These are phyloP conservation scores for Trametes versicolor DNA, from an alignment of 1,284 basidiomycete species.

Conservation along the genomic window DNA sequence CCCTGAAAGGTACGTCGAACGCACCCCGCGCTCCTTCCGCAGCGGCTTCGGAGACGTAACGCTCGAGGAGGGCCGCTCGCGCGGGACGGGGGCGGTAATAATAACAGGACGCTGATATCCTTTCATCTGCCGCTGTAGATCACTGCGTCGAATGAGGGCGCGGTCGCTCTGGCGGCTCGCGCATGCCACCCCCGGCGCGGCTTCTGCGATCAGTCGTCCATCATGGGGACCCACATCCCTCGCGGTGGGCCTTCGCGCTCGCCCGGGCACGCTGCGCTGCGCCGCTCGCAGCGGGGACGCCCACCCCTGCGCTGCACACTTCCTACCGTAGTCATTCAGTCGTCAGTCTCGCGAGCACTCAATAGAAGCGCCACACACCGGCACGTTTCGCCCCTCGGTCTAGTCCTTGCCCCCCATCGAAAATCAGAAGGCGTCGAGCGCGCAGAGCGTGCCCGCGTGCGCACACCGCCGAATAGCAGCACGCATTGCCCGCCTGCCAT, in stretches of 20 bases:
- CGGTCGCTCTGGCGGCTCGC: slow-evolving; percentile 27
- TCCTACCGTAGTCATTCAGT: slow-evolving; percentile 6
- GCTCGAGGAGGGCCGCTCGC: background rate
- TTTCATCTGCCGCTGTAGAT: slow-evolving; percentile 32
- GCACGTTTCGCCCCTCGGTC: slow-evolving; percentile 13
- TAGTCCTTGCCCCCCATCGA: slow-evolving; percentile 3
- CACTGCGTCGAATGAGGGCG: slow-evolving; percentile 35
- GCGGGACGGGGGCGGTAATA: slow-evolving; percentile 26
- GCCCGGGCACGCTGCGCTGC: slow-evolving; percentile 17
- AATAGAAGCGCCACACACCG: slow-evolving; percentile 13
- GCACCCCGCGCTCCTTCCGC: slow-evolving; percentile 2
- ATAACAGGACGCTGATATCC: slow-evolving; percentile 33
- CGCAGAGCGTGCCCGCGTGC: slow-evolving; percentile 1
- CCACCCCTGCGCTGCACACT: slow-evolving; percentile 16
- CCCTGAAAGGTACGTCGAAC: slow-evolving; percentile 70
- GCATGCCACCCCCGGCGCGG: slow-evolving; percentile 24
- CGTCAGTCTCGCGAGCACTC: background rate
- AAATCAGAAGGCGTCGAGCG: slow-evolving; percentile 16
- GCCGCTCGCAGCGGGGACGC: slow-evolving; percentile 16
- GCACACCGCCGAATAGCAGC: background rate
- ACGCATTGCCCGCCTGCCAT: background rate
- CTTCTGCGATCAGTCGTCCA: slow-evolving; percentile 32
- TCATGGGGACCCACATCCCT: slow-evolving; percentile 34
- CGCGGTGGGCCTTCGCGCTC: slow-evolving; percentile 13
- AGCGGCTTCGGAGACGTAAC: slow-evolving; percentile 21